Conservation (phyloP, 768 basidiomycete genomes). For the Boletellus ananas region DNA sequence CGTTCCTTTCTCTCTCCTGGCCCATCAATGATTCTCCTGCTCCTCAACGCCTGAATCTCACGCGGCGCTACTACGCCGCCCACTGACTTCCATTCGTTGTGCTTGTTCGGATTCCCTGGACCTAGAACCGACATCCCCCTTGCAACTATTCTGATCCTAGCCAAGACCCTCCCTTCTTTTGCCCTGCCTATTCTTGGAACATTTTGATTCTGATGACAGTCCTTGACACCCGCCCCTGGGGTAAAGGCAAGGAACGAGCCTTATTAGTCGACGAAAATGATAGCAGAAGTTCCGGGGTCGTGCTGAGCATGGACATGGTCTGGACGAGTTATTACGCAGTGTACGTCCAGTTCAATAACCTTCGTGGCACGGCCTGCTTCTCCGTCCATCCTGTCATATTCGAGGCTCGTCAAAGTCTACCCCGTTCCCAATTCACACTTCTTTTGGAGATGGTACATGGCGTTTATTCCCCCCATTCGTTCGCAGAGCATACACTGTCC, state of each 20-base stretch:
- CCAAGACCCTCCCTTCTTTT: not conserved
- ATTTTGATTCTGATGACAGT: slow-evolving; percentile 10
- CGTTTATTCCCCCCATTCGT: not conserved
- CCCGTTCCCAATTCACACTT: not conserved
- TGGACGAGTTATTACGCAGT: slow-evolving; percentile 51
- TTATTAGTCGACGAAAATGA: slow-evolving; percentile 38
- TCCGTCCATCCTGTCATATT: not conserved
- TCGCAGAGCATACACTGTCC: slow-evolving; percentile 61
- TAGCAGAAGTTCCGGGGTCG: slow-evolving; percentile 51
- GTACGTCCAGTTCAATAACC: slow-evolving; percentile 32
- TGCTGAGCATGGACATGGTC: slow-evolving; percentile 56
- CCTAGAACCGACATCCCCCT: not conserved
- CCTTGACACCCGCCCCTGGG: slow-evolving; percentile 4
- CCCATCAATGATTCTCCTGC: slow-evolving; percentile 12
- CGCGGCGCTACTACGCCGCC: slow-evolving; percentile 16
- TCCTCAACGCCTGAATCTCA: slow-evolving; percentile 15
- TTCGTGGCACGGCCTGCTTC: not conserved
- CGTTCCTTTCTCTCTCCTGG: not conserved
- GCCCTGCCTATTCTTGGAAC: not conserved
- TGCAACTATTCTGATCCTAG: not conserved
- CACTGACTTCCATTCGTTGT: not conserved
- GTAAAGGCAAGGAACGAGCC: slow-evolving; percentile 10
- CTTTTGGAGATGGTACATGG: not conserved
- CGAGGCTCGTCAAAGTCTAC: not conserved
- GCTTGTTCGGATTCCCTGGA: not conserved